Percentiles rank a stretch among this genome's conserved stretches.
Evolutionary conservation across 371 early-diverging fungal species (phyloP).

Genomic region (Batrachochytrium dendrobatidis): DNA sequence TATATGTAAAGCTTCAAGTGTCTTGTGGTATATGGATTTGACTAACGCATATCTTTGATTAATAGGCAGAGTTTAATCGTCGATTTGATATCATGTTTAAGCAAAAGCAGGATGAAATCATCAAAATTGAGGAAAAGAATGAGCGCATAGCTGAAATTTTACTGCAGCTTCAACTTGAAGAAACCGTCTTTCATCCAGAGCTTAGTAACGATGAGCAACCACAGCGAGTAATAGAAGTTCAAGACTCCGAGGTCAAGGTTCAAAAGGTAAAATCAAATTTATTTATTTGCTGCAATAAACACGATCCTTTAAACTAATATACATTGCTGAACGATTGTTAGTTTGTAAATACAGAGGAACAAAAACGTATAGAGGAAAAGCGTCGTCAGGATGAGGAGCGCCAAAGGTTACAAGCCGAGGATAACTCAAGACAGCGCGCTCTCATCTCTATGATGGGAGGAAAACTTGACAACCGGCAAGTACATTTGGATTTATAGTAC

Average conservation of each 20-base stretch:
- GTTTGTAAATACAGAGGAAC: conserved; percentile 45
- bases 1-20: background rate
- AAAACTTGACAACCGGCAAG: conserved; percentile 35
- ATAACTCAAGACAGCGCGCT: conserved; percentile 42
- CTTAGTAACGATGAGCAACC: conserved; percentile 49
- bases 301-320: background rate
- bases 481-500: background rate
- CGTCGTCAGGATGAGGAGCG: conserved; percentile 38
- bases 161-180: conserved; percentile 36
- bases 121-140: conserved; percentile 48
- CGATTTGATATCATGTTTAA: conserved; percentile 33
- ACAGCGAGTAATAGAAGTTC: conserved; percentile 35
- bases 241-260: conserved; percentile 38
- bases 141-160: conserved; percentile 41
- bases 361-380: conserved; percentile 26
- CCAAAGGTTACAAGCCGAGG: conserved; percentile 23
- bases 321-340: background rate
- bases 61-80: conserved; percentile 35
- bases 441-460: conserved; percentile 50
- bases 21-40: background rate
- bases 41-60: background rate
- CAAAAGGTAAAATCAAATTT: conserved; percentile 29
- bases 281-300: background rate
- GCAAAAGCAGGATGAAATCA: conserved; percentile 42
- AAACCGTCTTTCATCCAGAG: conserved; percentile 32